A percentile compares a stretch with the other conserved stretches of the same genome.
phyloP scores from a whole-genome alignment of 1,284 basidiomycete genomes.

The Tranzscheliella williamsii region DNA sequence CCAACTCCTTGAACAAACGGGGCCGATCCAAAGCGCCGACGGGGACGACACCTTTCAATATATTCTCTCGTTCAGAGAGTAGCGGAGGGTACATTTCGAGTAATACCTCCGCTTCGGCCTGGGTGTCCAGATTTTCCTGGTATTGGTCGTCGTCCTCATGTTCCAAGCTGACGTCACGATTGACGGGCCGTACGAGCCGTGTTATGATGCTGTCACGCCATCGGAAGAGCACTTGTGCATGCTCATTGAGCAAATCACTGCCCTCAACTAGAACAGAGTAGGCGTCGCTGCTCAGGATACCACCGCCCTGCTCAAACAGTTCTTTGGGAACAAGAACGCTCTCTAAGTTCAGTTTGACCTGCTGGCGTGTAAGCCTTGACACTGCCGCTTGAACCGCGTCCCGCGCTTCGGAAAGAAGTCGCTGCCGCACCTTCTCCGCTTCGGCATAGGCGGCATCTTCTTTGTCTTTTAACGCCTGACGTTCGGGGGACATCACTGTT shows the following conservation, averaged over 20 bases:
- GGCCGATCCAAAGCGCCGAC: conserved; percentile 47
- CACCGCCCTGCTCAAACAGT: conserved; percentile 16
- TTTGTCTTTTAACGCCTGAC: conserved; percentile 20
- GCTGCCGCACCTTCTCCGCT: conserved; percentile 47
- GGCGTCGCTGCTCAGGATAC: conserved; percentile 9
- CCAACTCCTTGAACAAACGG: conserved; percentile 41
- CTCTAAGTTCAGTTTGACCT: not conserved
- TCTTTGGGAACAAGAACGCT: conserved; percentile 7
- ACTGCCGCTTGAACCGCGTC: conserved; percentile 33
- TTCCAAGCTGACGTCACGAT: conserved; percentile 51
- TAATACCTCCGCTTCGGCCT: conserved; percentile 54
- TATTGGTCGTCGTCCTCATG: conserved; percentile 57
- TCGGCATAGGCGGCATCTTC: conserved; percentile 49
- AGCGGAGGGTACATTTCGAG: conserved; percentile 57
- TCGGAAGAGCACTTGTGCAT: conserved; percentile 36
- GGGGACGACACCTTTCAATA: conserved; percentile 44
- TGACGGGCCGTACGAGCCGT: conserved; percentile 44
- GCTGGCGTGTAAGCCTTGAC: conserved; percentile 6
- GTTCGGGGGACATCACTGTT: conserved; percentile 7
- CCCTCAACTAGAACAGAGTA: conserved; percentile 4
- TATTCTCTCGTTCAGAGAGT: conserved; percentile 49
- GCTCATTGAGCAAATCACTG: conserved; percentile 24
- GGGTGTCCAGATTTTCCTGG: conserved; percentile 55
- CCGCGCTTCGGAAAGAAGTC: conserved; percentile 39
- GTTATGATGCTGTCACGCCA: conserved; percentile 46